A percentile compares a stretch with the other conserved stretches of the same genome.
Conservation (phyloP, 1,139 yeast species). For the Keqinozyma sinolaborantium region DNA sequence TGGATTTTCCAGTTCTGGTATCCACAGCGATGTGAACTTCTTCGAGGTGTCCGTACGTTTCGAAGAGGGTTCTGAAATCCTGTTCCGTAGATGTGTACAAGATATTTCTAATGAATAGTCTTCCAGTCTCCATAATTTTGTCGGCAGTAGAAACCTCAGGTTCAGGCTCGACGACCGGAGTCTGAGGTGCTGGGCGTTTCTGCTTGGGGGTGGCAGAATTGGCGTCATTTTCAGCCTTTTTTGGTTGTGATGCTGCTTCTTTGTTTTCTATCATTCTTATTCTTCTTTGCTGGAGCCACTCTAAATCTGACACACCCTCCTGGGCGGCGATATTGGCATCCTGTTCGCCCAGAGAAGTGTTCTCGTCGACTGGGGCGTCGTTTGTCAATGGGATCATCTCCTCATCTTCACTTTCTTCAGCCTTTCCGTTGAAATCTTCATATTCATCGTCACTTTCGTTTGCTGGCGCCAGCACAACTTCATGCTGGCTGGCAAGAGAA, state of each 20-base stretch:
- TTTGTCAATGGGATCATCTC: constrained; percentile 10
- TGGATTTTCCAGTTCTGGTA: constrained; percentile 83
- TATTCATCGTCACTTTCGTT: constrained; percentile 68
- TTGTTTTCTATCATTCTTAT: constrained; percentile 63
- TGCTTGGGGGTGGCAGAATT: constrained; percentile 3
- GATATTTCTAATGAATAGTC: constrained; percentile 86
- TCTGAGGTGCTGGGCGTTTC: constrained; percentile 14
- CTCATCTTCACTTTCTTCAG: constrained; percentile 14
- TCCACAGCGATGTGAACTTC: constrained; percentile 92
- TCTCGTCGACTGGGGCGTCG: constrained; percentile 1
- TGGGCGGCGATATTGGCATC: constrained; percentile 38
- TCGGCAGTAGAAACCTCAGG: constrained; percentile 43
- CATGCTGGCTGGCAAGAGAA: constrained; percentile 9
- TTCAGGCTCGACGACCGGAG: constrained; percentile 7
- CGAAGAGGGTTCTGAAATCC: constrained; percentile 64
- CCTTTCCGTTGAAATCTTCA: constrained; percentile 39
- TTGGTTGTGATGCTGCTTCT: constrained; percentile 17
- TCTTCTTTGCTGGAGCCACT: constrained; percentile 82
- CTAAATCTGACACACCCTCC: constrained; percentile 69
- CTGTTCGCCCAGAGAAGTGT: constrained; percentile 3
- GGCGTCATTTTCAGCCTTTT: constrained; percentile 13
- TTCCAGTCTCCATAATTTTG: constrained; percentile 66
- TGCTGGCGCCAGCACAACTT: constrained; percentile 32
- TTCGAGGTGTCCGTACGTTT: constrained; percentile 54
- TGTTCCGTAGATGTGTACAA: constrained; percentile 76